Evolutionary conservation across 1,139 yeast species (phyloP).

Genomic region (Diutina siamensis): DNA sequence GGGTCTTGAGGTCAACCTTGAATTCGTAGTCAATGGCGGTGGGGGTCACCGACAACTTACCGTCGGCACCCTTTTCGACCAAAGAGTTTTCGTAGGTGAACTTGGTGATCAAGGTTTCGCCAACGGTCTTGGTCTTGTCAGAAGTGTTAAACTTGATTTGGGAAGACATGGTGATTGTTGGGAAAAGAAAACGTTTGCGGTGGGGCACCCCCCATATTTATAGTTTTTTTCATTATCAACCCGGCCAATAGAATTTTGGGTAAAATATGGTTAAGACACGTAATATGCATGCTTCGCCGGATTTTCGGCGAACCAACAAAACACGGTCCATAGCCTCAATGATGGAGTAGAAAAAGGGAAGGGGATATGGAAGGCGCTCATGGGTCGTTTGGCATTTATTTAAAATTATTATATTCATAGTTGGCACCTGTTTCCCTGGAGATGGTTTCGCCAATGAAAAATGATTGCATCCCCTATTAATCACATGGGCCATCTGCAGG

Average conservation of each 20-base stretch:
- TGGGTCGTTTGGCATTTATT: not conserved
- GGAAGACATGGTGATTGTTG: not conserved
- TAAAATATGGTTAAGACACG: not conserved
- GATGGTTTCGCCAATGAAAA: not conserved
- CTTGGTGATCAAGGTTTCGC: constrained; percentile 47
- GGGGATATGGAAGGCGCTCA: not conserved
- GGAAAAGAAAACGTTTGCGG: not conserved
- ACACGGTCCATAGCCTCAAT: not conserved
- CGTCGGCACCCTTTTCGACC: constrained; percentile 40
- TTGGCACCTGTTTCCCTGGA: no score
- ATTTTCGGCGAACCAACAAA: not conserved
- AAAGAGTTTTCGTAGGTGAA: constrained; percentile 62
- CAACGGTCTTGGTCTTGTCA: constrained; percentile 40
- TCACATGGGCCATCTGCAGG: not conserved
- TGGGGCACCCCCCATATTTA: not conserved
- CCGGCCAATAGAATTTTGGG: not conserved
- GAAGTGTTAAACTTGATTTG: constrained; percentile 47
- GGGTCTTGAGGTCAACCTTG: constrained; percentile 71
- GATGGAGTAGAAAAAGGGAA: not conserved
- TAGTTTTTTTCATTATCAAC: not conserved
- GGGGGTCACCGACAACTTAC: constrained; percentile 59
- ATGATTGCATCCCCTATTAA: not conserved
- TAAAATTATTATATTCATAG: no score
- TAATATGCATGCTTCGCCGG: not conserved
- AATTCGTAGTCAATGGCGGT: constrained; percentile 67